Base-by-base conservation (phyloP, 495 filamentous ascomycete genomes). In the Talaromyces thailandensis region DNA sequence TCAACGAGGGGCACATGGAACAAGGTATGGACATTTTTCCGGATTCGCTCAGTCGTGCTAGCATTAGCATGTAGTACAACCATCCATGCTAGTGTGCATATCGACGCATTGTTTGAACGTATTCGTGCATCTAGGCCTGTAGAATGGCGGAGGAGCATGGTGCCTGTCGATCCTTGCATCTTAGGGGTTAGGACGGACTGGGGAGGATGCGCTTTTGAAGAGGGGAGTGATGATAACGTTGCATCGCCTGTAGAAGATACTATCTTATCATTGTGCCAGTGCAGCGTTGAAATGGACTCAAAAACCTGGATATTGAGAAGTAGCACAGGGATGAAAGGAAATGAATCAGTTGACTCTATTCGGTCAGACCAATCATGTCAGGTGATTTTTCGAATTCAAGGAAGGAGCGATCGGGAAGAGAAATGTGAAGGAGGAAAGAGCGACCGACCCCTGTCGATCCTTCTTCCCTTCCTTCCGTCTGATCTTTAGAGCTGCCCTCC, bases 81-180 rank as follows among this genome's bases (percentile, higher is more conserved):
- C 6, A 21, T 21, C n/a, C n/a, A 18, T 21, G 43, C 43, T 48
- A 48, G 43, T 21, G 43, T 48, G 43, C 43, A 48, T 48, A 18
- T 48, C 43, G 9, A 9, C 43, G 6, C 43, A 48, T 18, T 48
- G 21, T 48, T 48, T 48, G 43, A 48, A 21, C 43, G 16, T 6
- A 48, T 48, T 48, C 43, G 43, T 48, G 43, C 43, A 9, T 23
- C 43, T 48, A 8, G 43, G 9, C 43, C 43, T 48, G 43, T 48
- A 48, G 43, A 23, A 48, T 18, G 16, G 43, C 43, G 43, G n/a
- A 48, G 43, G 24, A 53, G 14, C 55, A 21, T 57, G 55, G 26
- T 57, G 55, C 45, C 59, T 61, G 59, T 61, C 59, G 59, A 61
- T 61, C 59, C 43, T 25, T 61, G 59, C 59, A 61, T 50, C 23